A percentile compares a stretch with the other conserved stretches of the same genome.
phyloP scores from a whole-genome alignment of 257 asterid genomes.

The Petunia axillaris region DNA sequence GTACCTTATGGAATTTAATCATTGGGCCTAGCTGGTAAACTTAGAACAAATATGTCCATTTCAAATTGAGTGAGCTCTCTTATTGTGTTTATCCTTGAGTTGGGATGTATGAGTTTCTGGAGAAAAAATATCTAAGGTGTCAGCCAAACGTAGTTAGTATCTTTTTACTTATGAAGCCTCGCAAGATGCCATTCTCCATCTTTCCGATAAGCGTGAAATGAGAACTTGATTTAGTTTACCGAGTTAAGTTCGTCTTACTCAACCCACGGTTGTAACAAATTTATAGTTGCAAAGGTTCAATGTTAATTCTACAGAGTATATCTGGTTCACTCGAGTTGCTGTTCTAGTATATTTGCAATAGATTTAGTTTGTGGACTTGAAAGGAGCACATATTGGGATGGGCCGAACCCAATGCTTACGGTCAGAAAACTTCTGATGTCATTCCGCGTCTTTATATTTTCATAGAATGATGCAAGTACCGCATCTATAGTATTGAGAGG shows the following conservation, averaged over 20 bases:
- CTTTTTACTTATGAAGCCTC: background rate
- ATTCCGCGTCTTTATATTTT: background rate
- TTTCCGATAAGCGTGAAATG: background rate
- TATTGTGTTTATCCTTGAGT: background rate
- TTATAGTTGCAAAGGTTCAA: background rate
- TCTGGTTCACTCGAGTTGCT: background rate
- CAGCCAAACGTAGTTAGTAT: background rate
- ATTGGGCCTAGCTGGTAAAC: background rate
- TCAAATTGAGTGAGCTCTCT: background rate
- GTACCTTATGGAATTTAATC: background rate
- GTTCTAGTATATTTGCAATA: background rate
- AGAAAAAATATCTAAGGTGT: background rate
- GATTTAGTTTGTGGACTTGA: conserved; percentile 2
- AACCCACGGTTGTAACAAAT: background rate
- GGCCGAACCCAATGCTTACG: background rate
- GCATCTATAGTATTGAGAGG: background rate
- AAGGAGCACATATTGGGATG: background rate
- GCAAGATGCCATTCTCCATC: background rate
- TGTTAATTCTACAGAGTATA: background rate
- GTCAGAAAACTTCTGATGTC: no score
- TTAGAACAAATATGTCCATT: background rate
- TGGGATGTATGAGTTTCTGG: background rate
- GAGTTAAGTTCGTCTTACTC: background rate
- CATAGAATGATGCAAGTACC: background rate
- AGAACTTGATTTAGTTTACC: background rate